Base-by-base conservation (phyloP, 768 basidiomycete genomes). In the Boletus vinaceobasis region DNA sequence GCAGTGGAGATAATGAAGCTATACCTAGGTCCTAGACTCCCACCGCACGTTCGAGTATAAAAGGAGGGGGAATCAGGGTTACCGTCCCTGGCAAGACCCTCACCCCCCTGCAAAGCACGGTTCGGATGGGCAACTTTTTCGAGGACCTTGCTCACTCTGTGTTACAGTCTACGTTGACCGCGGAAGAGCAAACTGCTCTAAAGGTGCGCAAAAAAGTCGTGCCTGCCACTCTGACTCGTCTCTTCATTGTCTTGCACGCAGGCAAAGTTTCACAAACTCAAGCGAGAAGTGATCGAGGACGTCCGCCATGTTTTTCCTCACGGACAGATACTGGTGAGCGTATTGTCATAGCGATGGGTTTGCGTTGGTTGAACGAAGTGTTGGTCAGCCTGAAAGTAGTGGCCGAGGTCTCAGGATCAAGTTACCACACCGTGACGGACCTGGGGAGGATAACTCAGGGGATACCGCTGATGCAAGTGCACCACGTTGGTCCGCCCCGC, bases 241-340 rank as follows among this genome's bases (percentile, higher is more conserved):
- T n/a, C n/a, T n/a, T n/a, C n/a, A n/a, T n/a, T n/a, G n/a, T n/a
- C n/a, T n/a, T n/a, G 9, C 8, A 14, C n/a, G 6, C 27, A 68
- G 67, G 67, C 67, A 5, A 68, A 68, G 47, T 69, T 68, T 54
- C 62, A 66, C 45, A 69, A 66, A 27, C 54, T 68, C 14, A 68
- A 62, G 42, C 62, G 58, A 17, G 69, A 69, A 0, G 69, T 66
- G 33, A 69, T 68, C 5, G 54, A 71, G 1, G 67, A 68, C 14
- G 61, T 70, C 36, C 66, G 64, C 13, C 3, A 45, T 7, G 47
- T 69, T 5, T 68, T 68, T 14, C 67, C 69, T 13, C 67, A 68
- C 3, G 67, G 67, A 42, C 56, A 68, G 44, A 66, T 68, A 53
- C 44, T 68, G 48, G 67, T 71, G 38, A 58, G 65, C 11, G 8